Base-by-base conservation (phyloP, 2,329 filamentous ascomycete genomes). In the Cordyceps javanica region DNA sequence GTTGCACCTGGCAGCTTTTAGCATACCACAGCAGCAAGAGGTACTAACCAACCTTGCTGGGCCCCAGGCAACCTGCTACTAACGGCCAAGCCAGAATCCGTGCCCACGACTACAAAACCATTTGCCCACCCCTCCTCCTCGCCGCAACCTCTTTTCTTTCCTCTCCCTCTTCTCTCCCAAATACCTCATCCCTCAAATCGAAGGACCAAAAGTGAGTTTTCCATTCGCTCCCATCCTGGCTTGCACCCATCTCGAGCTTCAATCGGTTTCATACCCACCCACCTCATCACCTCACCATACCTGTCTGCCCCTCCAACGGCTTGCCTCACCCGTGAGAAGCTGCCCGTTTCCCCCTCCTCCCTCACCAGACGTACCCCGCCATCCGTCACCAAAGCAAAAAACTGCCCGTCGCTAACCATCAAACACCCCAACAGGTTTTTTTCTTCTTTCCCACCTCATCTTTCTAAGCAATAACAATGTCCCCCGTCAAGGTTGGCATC, bases 401-500 rank as follows among this genome's bases (percentile, higher is more conserved):
- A 39, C 28, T 53, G 14, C 42, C 56, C 50, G 41, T 49, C 42
- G 54, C 57, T 61, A 48, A 57, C 46, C 56, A 50, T 39, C 55
- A 50, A 45, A 56, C 45, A 23, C 26, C 25, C 48, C 58, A 58
- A 51, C 48, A 54, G 51, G 19, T 57, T 50, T 53, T 7, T 42
- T 23, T 38, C 46, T 48, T 52, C 16, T 50, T 48, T 52, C 16
- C 45, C 19, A 21, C 19, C 42, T 26, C 36, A 44, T 23, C 53
- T 42, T 30, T 30, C 11, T 32, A 52, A 56, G 70, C 64, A 67
- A 75, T 75, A 56, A 72, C 63, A 67, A 75, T 75, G 73, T 69
- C 72, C 74, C 71, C 73, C 73, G 75, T 81, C 75, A 85, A 95
- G 86, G 90, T 95, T 75, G 91, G 91, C 77, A 97, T 96, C 88